Evolutionary conservation across 2,329 filamentous ascomycete species (phyloP), one percentile per base, ranked within the genome.

Genomic region (Penicillium sp.): DNA sequence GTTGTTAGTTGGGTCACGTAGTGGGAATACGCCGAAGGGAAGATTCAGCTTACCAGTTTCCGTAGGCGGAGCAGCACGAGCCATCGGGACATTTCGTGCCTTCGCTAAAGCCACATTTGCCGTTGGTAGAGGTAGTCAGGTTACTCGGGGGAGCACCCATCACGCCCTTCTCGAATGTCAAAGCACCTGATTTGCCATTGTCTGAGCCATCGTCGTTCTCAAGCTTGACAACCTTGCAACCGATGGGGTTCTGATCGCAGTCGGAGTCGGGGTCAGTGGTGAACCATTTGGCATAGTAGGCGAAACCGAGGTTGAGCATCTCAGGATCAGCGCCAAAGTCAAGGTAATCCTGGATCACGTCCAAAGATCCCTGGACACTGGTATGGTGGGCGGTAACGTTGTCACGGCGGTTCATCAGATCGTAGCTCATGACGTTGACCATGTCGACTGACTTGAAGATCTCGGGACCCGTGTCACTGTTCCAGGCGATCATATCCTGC

Each of bases 381-480:
- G 80, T 85, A 65, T 88, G 85, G 68, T 90, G 87, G 31, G 74
- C 78, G 3, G 86, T 88, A 9, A 75, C 65, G 41, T 70, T 83
- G 70, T 89, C 83, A 31, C 87, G 83, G 31, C 86, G 63, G 71
- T 88, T 89, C 80, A 87, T 86, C 44, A 90, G 66, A 64, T 90
- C 87, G 66, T 89, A 89, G 1, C 81, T 79, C 86, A 89, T 89
- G 57, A 89, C 63, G 60, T 89, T 89, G 63, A 89, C 76, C 63
- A 84, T 86, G 65, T 89, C 85, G 16, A 88, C 79, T 1, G 77
- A 75, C 12, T 73, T 65, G 74, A 81, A 82, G 59, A 89, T 86
- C 51, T 76, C 71, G 1, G 83, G 83, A 0, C 84, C 75, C 7
- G 81, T 81, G 23, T 78, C 69, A 5, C 73, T 55, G 0, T 79